These are phyloP conservation scores for Pseudogymnoascus sp. DNA, from an alignment of 2,329 filamentous ascomycete genomes.

Conservation along the genomic window DNA sequence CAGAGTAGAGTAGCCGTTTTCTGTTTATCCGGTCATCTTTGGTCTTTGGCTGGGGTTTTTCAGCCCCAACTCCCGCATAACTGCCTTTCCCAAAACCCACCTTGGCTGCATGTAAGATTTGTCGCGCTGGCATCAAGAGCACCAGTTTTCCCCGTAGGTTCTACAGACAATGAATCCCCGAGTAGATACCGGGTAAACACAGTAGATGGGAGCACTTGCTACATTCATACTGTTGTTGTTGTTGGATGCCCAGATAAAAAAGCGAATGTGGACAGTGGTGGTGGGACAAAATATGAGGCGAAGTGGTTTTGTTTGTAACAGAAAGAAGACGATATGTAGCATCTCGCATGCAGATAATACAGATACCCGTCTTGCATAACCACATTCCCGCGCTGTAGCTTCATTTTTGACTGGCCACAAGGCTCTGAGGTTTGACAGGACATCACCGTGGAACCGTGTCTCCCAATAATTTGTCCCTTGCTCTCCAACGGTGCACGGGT, in stretches of 20 bases:
- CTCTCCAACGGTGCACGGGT: neutral
- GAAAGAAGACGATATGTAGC: neutral
- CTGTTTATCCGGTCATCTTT: neutral
- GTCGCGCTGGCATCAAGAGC: neutral
- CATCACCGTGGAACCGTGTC: neutral
- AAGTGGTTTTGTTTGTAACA: neutral
- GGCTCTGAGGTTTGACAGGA: neutral
- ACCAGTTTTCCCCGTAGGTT: neutral
- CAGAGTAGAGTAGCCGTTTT: neutral
- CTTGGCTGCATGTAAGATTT: neutral
- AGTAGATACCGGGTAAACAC: neutral
- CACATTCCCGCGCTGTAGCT: neutral
- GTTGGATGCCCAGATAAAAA: neutral
- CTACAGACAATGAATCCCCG: neutral
- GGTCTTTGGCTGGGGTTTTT: neutral
- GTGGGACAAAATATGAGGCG: neutral
- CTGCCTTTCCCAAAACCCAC: neutral
- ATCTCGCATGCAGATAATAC: neutral
- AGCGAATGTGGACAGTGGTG: neutral
- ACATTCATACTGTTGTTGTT: neutral
- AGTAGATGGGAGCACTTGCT: neutral
- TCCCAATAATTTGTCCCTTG: neutral
- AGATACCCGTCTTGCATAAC: neutral
- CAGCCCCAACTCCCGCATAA: neutral
- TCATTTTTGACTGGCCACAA: neutral